These are phyloP conservation scores for Ustilago xerochloae DNA, from an alignment of 1,284 basidiomycete species.

Conservation along the genomic window DNA sequence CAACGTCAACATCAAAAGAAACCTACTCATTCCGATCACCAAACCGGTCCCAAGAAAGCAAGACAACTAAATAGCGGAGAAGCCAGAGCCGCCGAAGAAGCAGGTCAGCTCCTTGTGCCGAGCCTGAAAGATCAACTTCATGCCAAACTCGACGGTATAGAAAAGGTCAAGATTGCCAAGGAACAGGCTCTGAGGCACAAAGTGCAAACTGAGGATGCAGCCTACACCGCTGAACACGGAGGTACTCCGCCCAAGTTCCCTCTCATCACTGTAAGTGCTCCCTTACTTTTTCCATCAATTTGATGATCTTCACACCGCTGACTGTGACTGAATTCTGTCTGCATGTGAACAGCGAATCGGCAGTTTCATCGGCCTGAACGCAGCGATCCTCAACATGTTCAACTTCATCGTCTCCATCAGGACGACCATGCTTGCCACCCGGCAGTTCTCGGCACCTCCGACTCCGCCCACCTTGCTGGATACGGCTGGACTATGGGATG, in stretches of 20 bases:
- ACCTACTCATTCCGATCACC: background rate
- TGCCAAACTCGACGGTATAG: background rate
- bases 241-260: constrained; percentile 30
- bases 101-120: background rate
- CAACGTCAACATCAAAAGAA: constrained; percentile 5
- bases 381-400: constrained; percentile 25
- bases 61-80: background rate
- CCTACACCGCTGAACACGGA: constrained; percentile 27
- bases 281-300: background rate
- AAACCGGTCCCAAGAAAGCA: background rate
- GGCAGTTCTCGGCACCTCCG: constrained; percentile 25
- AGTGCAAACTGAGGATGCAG: constrained; percentile 19
- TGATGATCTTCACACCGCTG: background rate
- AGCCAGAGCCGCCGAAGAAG: background rate
- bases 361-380: constrained; percentile 15
- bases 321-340: background rate
- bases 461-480: constrained; percentile 38
- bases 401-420: constrained; percentile 30
- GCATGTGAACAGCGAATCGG: constrained; percentile 4
- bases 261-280: constrained; percentile 21
- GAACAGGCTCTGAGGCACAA: background rate
- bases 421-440: constrained; percentile 28
- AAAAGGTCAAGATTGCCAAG: background rate
- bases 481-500: constrained; percentile 30
- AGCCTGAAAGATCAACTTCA: background rate